Evolutionary conservation across 352 stramenopile species (phyloP).

Genomic region (Phytophthora foliorum): DNA sequence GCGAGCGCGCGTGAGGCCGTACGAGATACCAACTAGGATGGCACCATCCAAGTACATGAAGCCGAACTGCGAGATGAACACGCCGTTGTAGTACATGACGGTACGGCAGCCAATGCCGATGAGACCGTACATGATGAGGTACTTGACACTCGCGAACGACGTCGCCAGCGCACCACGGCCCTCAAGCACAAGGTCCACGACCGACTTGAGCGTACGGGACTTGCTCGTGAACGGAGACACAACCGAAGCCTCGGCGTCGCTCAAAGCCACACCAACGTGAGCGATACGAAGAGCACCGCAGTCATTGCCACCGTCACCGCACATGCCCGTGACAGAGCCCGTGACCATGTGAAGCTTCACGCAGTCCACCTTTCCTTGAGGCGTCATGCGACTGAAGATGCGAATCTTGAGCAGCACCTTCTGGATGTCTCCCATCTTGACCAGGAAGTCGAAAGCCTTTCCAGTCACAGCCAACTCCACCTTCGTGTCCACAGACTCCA

Average conservation of each 20-base stretch:
- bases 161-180: constrained; percentile 85
- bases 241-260: constrained; percentile 88
- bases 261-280: constrained; percentile 92
- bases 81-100: constrained; percentile 88
- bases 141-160: constrained; percentile 88
- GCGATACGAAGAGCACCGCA: constrained; percentile 92
- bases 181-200: constrained; percentile 85
- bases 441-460: constrained; percentile 75
- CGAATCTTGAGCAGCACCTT: constrained; percentile 71
- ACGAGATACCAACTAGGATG: constrained; percentile 85
- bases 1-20: constrained; percentile 75
- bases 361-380: constrained; percentile 77
- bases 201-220: constrained; percentile 74
- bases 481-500: constrained; percentile 40
- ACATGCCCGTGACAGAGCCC: constrained; percentile 84
- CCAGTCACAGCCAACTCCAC: constrained; percentile 79
- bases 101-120: constrained; percentile 86
- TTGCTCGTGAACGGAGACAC: constrained; percentile 93
- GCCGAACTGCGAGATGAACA: constrained; percentile 89
- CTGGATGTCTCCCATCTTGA: constrained; percentile 69
- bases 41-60: constrained; percentile 89
- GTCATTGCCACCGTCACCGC: constrained; percentile 91
- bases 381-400: constrained; percentile 88
- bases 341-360: constrained; percentile 72
- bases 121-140: constrained; percentile 91